Base-by-base conservation (phyloP, 345 rosid species). In the Rhodomyrtus tomentosa region DNA sequence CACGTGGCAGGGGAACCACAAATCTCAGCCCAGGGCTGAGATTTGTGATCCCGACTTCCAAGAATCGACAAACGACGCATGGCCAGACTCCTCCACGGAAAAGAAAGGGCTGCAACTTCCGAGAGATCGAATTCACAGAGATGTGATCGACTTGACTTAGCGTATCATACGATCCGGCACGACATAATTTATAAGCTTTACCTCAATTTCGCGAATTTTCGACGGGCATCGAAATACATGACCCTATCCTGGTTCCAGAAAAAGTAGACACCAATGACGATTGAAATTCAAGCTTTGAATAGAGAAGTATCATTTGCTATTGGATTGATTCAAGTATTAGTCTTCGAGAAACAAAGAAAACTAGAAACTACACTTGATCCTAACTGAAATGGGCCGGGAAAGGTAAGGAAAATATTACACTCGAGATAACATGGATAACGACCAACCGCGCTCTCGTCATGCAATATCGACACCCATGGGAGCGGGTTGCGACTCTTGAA, bases 381-480 rank as follows among this genome's bases (percentile, higher is more conserved):
- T 68, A 18, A 16, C 45, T 8, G 76, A 32, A 32, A 32, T 32
- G 24, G 45, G 24, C 45, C 0, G 24, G 45, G 76, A 22, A 68
- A 68, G 76, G 76, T 32, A 62, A 40, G 55, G 76, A 4, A 32
- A 62, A 16, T 62, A 32, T 62, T 8, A 16, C 24, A 18, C 76
- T 4, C 1, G 0, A 27, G 21, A 59, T 27, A 32, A 32, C 20
- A 1, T 29, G 29, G 29, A 59, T 38, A 59, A 6, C 2, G 21
- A 27, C 73, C 73, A 27, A 36, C 29, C 9, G 73, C 73, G 7
- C 29, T 36, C 21, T 53, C 59, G 25, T 86, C 83, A 86, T 25
- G 49, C 84, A 36, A 87, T 87, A 25, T 83, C 85, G 14, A 86
- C 50, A n/a, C 58, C 85, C 51, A 74, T 73, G 52, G 56, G 42